Evolutionary conservation across 2,329 filamentous ascomycete genomes (phyloP).

Genomic region (Alternaria infectoria): DNA sequence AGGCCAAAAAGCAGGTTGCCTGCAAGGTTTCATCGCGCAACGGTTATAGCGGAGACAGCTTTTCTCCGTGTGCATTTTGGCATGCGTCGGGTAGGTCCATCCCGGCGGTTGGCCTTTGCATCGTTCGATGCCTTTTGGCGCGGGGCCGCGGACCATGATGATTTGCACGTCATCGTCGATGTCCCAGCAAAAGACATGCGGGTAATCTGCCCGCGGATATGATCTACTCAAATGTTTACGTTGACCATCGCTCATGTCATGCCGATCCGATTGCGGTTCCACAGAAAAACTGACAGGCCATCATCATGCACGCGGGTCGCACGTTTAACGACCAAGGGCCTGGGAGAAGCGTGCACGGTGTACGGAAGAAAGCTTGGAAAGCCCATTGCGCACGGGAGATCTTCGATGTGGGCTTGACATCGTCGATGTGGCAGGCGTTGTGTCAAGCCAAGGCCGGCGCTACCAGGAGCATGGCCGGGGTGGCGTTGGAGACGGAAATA

Average conservation of each 20-base stretch:
- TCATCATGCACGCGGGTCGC: not conserved
- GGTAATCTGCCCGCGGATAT: not conserved
- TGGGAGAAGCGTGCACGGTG: not conserved
- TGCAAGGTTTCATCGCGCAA: not conserved
- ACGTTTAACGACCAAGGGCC: not conserved
- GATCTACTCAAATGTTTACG: not conserved
- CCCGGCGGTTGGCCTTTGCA: not conserved
- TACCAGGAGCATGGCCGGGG: not conserved
- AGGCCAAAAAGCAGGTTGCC: not conserved
- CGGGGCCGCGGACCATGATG: not conserved
- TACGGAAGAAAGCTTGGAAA: not conserved
- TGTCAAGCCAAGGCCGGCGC: not conserved
- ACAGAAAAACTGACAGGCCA: not conserved
- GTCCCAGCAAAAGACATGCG: not conserved
- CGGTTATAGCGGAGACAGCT: not conserved
- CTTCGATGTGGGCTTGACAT: conserved; percentile 12
- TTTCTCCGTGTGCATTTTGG: not conserved
- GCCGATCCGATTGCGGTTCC: not conserved
- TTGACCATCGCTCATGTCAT: not conserved
- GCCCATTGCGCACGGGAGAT: conserved; percentile 11
- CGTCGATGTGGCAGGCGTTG: conserved; percentile 11
- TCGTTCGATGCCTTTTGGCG: not conserved
- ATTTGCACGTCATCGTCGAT: not conserved
- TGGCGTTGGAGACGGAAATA: not conserved
- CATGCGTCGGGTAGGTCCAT: not conserved